Evolutionary conservation across 2,329 filamentous ascomycete species (phyloP).

Genomic region (Blastomyces silverae): DNA sequence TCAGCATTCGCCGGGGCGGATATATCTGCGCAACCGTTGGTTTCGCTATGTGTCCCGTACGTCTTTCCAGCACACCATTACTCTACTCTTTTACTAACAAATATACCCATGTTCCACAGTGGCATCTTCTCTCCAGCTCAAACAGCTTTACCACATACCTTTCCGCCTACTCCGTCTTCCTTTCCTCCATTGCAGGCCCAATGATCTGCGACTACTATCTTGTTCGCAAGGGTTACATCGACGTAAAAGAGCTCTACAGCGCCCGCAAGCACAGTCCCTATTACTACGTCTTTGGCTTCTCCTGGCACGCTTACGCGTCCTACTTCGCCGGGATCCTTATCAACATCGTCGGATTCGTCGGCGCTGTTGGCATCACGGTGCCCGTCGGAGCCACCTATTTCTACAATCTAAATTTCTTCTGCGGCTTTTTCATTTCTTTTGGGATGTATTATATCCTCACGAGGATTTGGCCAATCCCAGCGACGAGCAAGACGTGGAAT

Average conservation of each 20-base stretch:
- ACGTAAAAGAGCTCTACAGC: constrained; percentile 72
- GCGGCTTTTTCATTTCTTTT: constrained; percentile 66
- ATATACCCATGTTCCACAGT: constrained; percentile 25
- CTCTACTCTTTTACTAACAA: neutral
- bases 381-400: constrained; percentile 75
- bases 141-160: constrained; percentile 91
- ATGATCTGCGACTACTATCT: constrained; percentile 84
- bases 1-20: constrained; percentile 79
- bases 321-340: constrained; percentile 79
- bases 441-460: constrained; percentile 64
- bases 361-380: constrained; percentile 64
- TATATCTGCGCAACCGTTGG: constrained; percentile 77
- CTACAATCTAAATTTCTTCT: constrained; percentile 88
- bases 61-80: constrained; percentile 11
- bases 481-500: constrained; percentile 67
- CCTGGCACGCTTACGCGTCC: constrained; percentile 76
- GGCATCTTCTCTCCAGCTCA: constrained; percentile 62
- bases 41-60: constrained; percentile 73
- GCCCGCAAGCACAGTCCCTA: constrained; percentile 57
- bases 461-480: constrained; percentile 63
- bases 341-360: constrained; percentile 87
- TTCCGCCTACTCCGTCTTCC: constrained; percentile 84
- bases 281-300: constrained; percentile 64
- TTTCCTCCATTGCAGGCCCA: constrained; percentile 90
- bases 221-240: constrained; percentile 73